These are phyloP conservation scores for Ceratocystis lukuohia DNA, from an alignment of 2,329 filamentous ascomycete species.

Conservation along the genomic window DNA sequence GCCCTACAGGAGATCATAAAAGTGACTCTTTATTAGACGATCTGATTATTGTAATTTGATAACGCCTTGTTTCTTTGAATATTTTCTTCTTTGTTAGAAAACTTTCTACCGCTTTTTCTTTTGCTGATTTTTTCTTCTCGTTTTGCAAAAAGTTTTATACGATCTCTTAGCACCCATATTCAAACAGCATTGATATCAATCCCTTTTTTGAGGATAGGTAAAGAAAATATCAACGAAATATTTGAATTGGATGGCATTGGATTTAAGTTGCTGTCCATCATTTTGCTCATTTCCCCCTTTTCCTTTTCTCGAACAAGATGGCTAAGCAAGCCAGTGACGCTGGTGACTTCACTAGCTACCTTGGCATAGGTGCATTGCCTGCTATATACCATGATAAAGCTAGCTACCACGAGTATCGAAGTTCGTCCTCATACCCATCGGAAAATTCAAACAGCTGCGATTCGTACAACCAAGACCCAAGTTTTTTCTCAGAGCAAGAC, in stretches of 20 bases:
- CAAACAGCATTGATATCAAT: neutral
- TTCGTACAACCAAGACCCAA: neutral
- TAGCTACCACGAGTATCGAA: neutral
- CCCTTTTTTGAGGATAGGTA: neutral
- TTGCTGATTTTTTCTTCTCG: neutral
- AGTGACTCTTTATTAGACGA: neutral
- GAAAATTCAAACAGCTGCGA: neutral
- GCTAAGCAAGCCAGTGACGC: neutral
- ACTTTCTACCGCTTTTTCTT: neutral
- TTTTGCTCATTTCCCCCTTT: neutral
- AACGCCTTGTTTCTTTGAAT: neutral
- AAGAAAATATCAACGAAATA: neutral
- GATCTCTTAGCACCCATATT: neutral
- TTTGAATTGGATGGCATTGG: neutral
- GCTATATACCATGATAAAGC: conserved; percentile 1
- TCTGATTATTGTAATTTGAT: neutral
- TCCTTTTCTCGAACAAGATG: neutral
- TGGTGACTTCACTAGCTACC: neutral
- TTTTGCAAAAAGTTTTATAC: neutral
- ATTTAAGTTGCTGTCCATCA: neutral
- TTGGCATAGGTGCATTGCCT: neutral
- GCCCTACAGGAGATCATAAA: neutral
- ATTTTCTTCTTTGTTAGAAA: neutral
- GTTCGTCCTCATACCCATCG: neutral
- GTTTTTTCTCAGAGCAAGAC: neutral